Evolutionary conservation across 306 rosid species (phyloP).

Genomic region (Sicyos edulis): DNA sequence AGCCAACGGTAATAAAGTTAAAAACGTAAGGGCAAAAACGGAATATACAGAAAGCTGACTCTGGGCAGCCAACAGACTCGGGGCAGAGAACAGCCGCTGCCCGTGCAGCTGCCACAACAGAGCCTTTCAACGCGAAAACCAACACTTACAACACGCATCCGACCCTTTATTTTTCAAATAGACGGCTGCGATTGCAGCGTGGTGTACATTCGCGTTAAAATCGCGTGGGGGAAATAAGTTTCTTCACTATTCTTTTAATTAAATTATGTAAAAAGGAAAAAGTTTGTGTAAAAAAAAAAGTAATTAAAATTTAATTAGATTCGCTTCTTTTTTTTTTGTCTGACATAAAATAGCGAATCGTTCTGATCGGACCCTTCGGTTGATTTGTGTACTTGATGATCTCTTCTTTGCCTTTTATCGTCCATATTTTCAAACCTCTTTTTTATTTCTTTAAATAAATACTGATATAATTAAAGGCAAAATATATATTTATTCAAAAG

Average conservation of each 20-base stretch:
- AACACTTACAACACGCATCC: not conserved
- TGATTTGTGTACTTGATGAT: slow-evolving; percentile 12
- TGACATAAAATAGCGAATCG: slow-evolving; percentile 14
- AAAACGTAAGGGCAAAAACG: slow-evolving; percentile 5
- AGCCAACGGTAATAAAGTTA: not conserved
- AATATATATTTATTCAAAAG: too few relatives aligned
- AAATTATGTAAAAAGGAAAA: not conserved
- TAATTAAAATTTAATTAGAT: not conserved
- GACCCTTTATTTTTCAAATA: not conserved
- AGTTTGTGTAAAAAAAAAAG: not conserved
- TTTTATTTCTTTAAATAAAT: too few relatives aligned
- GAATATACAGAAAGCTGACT: slow-evolving; percentile 3
- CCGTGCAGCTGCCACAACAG: slow-evolving; percentile 1
- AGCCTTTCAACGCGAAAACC: not conserved
- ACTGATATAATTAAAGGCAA: too few relatives aligned
- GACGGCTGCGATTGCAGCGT: not conserved
- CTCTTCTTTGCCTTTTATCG: not conserved
- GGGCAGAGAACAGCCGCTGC: not conserved
- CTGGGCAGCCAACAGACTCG: not conserved
- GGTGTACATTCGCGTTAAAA: not conserved
- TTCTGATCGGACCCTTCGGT: slow-evolving; percentile 15
- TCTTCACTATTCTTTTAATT: not conserved
- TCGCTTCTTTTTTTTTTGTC: not conserved
- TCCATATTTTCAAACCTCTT: too few relatives aligned
- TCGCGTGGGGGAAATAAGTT: not conserved